Conservation (phyloP, 1,139 yeast genomes). For the Hyphopichia buzzinii region DNA sequence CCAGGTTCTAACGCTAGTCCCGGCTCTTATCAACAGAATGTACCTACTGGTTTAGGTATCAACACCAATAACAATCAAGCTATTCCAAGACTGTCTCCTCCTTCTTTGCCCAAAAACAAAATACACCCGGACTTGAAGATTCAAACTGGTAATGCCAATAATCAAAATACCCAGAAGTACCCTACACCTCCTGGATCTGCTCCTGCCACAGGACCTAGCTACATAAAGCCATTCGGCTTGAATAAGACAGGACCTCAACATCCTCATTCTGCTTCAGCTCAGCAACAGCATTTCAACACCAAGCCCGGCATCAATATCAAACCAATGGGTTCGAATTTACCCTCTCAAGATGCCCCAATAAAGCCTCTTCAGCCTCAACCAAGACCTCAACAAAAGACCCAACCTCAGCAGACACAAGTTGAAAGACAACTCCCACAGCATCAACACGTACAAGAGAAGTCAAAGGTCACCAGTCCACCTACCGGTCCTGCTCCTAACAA, state of each 20-base stretch:
- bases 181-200: conserved; percentile 17
- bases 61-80: conserved; percentile 9
- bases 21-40: conserved; percentile 6
- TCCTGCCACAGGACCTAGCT: conserved; percentile 20
- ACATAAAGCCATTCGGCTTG: conserved; percentile 20
- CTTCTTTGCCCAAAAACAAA: conserved; percentile 11
- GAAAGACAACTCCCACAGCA: conserved; percentile 3
- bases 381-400: conserved; percentile 8
- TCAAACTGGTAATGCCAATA: conserved; percentile 16
- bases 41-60: conserved; percentile 23
- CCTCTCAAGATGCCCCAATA: conserved; percentile 16
- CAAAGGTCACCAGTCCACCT: conserved; percentile 9
- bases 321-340: conserved; percentile 21
- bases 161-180: conserved; percentile 8
- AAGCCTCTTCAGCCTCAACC: conserved; percentile 22
- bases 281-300: conserved; percentile 3
- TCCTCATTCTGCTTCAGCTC: conserved; percentile 3
- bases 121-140: conserved; percentile 35
- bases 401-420: not conserved
- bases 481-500: conserved; percentile 29
- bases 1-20: conserved; percentile 22
- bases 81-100: conserved; percentile 4
- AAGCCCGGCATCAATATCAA: conserved; percentile 9
- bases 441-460: conserved; percentile 2
- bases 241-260: conserved; percentile 12